These are phyloP conservation scores for Pleurozium schreberi DNA, from an alignment of 225 moss, liverwort and hornwort genomes.

Conservation along the genomic window DNA sequence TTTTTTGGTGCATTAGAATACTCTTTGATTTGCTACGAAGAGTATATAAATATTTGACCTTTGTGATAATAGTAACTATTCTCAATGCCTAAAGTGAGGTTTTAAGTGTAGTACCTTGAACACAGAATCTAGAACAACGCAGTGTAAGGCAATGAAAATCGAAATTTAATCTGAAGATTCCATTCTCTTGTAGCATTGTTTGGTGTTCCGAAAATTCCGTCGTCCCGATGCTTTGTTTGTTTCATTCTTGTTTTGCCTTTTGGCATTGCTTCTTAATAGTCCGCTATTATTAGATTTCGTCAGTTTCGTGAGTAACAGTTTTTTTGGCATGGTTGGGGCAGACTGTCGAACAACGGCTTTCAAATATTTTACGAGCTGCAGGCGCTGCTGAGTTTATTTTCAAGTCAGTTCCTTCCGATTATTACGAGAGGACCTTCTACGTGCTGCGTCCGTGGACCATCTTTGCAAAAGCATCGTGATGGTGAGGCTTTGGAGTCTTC, in stretches of 20 bases:
- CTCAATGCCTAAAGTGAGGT: neutral
- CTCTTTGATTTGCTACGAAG: neutral
- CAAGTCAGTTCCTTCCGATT: constrained; percentile 63
- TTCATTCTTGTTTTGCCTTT: neutral
- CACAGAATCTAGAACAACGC: too few relatives aligned
- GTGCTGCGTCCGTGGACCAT: constrained; percentile 83
- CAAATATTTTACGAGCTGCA: constrained; percentile 27
- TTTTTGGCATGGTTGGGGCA: constrained; percentile 3
- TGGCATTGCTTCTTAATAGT: neutral
- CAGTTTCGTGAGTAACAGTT: neutral
- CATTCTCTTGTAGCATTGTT: neutral
- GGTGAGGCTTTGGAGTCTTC: constrained; percentile 28
- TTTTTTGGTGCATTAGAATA: neutral
- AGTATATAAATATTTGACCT: too few relatives aligned
- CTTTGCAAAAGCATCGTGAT: constrained; percentile 98
- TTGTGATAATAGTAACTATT: too few relatives aligned
- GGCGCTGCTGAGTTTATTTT: constrained; percentile 55
- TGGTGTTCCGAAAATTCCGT: neutral
- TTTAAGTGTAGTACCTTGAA: neutral
- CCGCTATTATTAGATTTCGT: neutral
- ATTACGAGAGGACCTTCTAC: constrained; percentile 63
- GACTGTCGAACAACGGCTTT: constrained; percentile 50
- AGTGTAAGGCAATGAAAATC: neutral
- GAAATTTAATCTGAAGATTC: neutral
- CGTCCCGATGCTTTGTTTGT: neutral